These are phyloP conservation scores for Apiotrichum montevideense DNA, from an alignment of 1,284 basidiomycete species.

Conservation along the genomic window DNA sequence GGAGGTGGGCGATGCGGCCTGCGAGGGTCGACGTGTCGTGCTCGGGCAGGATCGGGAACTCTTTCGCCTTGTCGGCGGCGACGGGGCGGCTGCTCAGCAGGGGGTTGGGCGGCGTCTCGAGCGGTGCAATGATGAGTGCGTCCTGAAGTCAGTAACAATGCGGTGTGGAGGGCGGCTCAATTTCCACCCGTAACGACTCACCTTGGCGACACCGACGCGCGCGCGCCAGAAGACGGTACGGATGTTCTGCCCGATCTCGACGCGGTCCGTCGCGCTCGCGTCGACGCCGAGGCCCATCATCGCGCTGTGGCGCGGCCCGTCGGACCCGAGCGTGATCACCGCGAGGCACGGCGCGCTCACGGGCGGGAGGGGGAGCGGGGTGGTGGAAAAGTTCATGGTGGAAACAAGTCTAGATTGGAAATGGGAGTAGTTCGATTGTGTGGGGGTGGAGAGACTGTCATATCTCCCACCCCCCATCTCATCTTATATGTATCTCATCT, in stretches of 20 bases:
- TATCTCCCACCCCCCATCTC: too few relatives aligned
- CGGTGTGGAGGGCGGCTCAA: too few relatives aligned
- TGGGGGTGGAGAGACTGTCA: too few relatives aligned
- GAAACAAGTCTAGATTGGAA: too few relatives aligned
- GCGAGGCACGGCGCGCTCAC: neutral
- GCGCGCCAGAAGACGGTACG: conserved; percentile 6
- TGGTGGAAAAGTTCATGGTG: conserved; percentile 4
- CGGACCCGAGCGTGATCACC: conserved; percentile 1
- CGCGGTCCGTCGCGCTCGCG: neutral
- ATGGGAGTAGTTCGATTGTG: too few relatives aligned
- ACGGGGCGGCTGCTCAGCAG: neutral
- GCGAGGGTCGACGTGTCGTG: neutral
- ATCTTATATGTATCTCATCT: too few relatives aligned
- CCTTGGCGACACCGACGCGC: neutral
- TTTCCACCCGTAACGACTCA: neutral
- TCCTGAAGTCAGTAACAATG: neutral
- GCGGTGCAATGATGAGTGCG: neutral
- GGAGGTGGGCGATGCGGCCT: neutral
- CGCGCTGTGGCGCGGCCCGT: neutral
- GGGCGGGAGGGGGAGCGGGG: neutral
- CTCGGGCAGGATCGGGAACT: neutral
- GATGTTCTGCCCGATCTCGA: neutral
- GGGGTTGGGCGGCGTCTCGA: conserved; percentile 2
- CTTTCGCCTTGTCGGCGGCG: neutral
- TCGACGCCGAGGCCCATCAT: neutral